Conservation (phyloP, 2,329 filamentous ascomycete genomes). For the Coniochaeta sp. region DNA sequence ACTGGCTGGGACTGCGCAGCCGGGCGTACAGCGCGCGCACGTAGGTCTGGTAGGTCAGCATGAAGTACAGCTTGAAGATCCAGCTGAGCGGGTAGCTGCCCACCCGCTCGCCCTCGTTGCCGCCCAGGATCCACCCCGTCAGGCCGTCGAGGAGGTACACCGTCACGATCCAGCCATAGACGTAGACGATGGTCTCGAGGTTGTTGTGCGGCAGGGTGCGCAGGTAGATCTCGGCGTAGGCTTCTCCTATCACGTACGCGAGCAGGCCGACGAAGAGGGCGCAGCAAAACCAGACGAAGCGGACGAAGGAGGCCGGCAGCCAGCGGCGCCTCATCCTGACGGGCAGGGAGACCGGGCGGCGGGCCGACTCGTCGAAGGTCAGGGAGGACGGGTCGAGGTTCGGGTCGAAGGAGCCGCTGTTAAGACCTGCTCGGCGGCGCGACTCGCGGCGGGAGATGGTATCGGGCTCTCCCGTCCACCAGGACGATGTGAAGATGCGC, state of each 20-base stretch:
- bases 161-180: constrained; percentile 63
- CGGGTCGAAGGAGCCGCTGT: constrained; percentile 29
- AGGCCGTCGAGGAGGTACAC: constrained; percentile 58
- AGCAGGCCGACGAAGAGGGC: constrained; percentile 55
- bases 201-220: constrained; percentile 59
- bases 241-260: constrained; percentile 61
- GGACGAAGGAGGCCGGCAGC: constrained; percentile 60
- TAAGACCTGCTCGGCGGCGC: constrained; percentile 28
- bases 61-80: constrained; percentile 65
- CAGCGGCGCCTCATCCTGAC: constrained; percentile 43
- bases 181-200: constrained; percentile 60
- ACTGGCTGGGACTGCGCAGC: constrained; percentile 57
- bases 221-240: constrained; percentile 62
- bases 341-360: constrained; percentile 15
- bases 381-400: constrained; percentile 15
- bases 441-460: constrained; percentile 31
- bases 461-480: constrained; percentile 55
- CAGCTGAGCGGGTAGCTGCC: constrained; percentile 64
- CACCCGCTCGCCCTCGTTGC: constrained; percentile 57
- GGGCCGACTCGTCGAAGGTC: constrained; percentile 9
- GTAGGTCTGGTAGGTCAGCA: constrained; percentile 65
- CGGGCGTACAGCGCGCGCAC: constrained; percentile 62
- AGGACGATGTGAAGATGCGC: constrained; percentile 58
- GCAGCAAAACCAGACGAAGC: constrained; percentile 63
- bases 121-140: constrained; percentile 61